Conservation (phyloP, 1,284 basidiomycete genomes). For the Sporisorium sorghi region DNA sequence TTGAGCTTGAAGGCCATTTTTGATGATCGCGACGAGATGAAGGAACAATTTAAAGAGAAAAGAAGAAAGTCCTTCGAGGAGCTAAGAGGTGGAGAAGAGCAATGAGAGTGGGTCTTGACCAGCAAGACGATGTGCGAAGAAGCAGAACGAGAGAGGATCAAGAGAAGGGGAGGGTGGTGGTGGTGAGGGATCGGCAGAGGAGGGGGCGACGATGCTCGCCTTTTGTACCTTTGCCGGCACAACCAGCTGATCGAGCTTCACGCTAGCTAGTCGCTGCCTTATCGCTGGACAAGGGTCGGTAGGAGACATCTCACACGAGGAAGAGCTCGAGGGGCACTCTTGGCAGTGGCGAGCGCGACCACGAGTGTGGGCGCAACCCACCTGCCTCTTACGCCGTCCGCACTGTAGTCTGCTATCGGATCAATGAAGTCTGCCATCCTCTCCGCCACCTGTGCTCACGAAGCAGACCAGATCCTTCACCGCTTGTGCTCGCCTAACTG, state of each 20-base stretch:
- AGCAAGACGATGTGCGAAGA: constrained; percentile 7
- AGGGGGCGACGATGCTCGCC: not conserved
- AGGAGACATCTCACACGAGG: too few relatives aligned
- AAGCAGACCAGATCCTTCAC: not conserved
- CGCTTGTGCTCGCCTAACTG: too few relatives aligned
- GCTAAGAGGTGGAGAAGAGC: not conserved
- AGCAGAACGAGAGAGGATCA: not conserved
- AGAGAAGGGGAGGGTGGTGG: not conserved
- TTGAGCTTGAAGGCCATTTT: constrained; percentile 36
- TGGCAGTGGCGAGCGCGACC: not conserved
- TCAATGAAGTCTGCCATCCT: not conserved
- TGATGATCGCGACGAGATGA: not conserved
- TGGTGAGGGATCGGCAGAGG: not conserved
- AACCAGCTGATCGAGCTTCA: too few relatives aligned
- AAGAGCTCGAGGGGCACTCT: not conserved
- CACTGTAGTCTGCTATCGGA: not conserved
- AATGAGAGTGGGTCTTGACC: constrained; percentile 1
- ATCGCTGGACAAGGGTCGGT: too few relatives aligned
- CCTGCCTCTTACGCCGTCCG: not conserved
- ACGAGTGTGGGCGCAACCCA: not conserved
- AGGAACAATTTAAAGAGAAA: not conserved
- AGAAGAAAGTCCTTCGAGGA: not conserved
- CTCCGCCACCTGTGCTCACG: not conserved
- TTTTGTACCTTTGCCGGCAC: constrained; percentile 11
- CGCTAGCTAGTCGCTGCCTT: too few relatives aligned